Base-by-base conservation (phyloP, 2,329 filamentous ascomycete species). In the Aspergillus tamarii region DNA sequence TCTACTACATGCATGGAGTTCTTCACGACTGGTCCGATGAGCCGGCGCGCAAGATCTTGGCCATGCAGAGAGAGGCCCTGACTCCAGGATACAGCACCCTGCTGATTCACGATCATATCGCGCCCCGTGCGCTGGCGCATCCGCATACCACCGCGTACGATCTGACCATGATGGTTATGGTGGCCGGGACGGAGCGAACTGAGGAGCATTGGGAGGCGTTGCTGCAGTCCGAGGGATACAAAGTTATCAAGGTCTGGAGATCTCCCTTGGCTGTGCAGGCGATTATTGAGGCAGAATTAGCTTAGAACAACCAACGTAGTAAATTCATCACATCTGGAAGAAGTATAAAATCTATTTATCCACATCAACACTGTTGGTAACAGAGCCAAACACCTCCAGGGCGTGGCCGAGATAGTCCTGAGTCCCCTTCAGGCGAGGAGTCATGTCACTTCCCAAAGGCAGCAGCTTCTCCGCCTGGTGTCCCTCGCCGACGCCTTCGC, bases 1-100 rank as follows among this genome's bases (percentile, higher is more conserved):
- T 65, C 56, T 67, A 67, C 52, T 67, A 67, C n/a, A 7, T 67
- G 7, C 58, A 63, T 2, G 43, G 53, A 1, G 46, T 67, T 2
- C 19, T 65, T 2, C 65, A 65, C 9, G 58, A 63, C 39, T 67
- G 21, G 19, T 39, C 60, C 2, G 63, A 65, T 32, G 10, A 63
- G 10, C 63, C 70, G 14, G 65, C 64, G 2, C 32, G 52, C 4
- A 45, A 59, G 30, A 65, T 65, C 23, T 43, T 67, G 1, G 10
- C 45, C 23, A 58, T 61, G 23, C 57, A 57, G 2, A 23, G 53
- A 4, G 32, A 54, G 2, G 69, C 64, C 1, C 68, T 72, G 70
- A 32, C 48, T 1, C 26, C 60, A 0, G 32, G 32, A 34, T 61
- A 62, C 14, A 63, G 60, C 3, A 11, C 21, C 14, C 58, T 67